Evolutionary conservation across 2,329 filamentous ascomycete genomes (phyloP).

Genomic region (Macrophomina pseudophaseolina): DNA sequence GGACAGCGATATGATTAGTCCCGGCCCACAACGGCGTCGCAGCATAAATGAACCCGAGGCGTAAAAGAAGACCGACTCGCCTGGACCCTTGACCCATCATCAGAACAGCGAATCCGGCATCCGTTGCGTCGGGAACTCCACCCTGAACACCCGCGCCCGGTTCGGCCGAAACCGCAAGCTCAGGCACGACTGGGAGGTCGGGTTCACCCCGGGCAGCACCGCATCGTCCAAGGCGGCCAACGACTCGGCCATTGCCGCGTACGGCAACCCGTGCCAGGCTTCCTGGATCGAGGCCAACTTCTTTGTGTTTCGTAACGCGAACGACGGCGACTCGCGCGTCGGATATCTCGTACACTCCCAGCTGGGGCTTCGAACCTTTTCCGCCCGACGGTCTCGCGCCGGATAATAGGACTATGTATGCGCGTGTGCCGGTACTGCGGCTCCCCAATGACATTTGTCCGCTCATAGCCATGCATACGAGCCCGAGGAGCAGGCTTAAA

Average conservation of each 20-base stretch:
- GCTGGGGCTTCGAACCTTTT: not conserved
- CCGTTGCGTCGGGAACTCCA: not conserved
- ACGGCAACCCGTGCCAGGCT: not conserved
- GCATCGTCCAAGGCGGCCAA: not conserved
- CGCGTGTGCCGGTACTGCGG: not conserved
- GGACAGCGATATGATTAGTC: not conserved
- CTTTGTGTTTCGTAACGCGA: not conserved
- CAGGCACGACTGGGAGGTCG: not conserved
- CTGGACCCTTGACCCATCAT: not conserved
- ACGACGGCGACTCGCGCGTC: not conserved
- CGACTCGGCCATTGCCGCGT: not conserved
- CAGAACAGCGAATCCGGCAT: slow-evolving; percentile 1
- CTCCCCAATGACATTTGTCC: not conserved
- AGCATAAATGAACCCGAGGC: too few species aligned
- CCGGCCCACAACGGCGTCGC: too few species aligned
- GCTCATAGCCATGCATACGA: not conserved
- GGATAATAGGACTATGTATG: not conserved
- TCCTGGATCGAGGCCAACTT: not conserved
- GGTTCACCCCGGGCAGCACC: not conserved
- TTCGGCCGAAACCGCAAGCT: not conserved
- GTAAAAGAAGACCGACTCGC: too few species aligned
- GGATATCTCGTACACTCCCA: not conserved
- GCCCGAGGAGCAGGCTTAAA: not conserved
- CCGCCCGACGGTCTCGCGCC: not conserved
- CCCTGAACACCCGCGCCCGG: not conserved